Evolutionary conservation across 371 early-diverging fungal genomes (phyloP).

Genomic region (Rhizopus sp.): DNA sequence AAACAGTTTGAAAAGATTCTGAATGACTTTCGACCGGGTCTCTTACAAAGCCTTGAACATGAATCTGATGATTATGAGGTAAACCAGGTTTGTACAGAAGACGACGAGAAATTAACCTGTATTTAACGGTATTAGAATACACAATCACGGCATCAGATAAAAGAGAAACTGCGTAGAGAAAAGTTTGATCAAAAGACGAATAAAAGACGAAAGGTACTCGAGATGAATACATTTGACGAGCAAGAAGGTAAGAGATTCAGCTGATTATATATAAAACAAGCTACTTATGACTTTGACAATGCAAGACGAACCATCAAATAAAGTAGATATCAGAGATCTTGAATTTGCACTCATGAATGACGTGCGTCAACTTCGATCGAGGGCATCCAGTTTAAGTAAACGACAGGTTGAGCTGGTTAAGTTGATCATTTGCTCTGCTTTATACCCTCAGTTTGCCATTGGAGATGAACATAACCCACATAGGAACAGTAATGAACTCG

Average conservation of each 20-base stretch:
- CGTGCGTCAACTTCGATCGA: conserved; percentile 35
- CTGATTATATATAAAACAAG: not conserved
- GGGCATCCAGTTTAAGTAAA: conserved; percentile 38
- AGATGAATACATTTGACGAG: conserved; percentile 21
- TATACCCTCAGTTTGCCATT: conserved; percentile 70
- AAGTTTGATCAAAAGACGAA: conserved; percentile 32
- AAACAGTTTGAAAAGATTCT: conserved; percentile 52
- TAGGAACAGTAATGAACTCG: conserved; percentile 58
- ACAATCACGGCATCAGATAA: conserved; percentile 11
- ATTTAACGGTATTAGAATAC: no score
- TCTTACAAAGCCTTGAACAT: conserved; percentile 16
- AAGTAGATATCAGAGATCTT: conserved; percentile 55
- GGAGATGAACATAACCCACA: conserved; percentile 65
- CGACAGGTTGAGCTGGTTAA: conserved; percentile 56
- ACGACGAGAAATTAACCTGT: no score
- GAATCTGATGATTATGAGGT: not conserved
- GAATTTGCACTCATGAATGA: conserved; percentile 66
- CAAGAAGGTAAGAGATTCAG: conserved; percentile 6
- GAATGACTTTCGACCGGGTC: conserved; percentile 48
- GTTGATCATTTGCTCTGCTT: conserved; percentile 60
- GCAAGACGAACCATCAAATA: not conserved
- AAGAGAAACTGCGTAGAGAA: conserved; percentile 35
- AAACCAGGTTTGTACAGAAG: not conserved
- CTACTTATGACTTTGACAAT: not conserved
- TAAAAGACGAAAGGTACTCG: conserved; percentile 31